These are phyloP conservation scores for Heterobasidion parviporum DNA, from an alignment of 1,284 basidiomycete genomes.

Conservation along the genomic window DNA sequence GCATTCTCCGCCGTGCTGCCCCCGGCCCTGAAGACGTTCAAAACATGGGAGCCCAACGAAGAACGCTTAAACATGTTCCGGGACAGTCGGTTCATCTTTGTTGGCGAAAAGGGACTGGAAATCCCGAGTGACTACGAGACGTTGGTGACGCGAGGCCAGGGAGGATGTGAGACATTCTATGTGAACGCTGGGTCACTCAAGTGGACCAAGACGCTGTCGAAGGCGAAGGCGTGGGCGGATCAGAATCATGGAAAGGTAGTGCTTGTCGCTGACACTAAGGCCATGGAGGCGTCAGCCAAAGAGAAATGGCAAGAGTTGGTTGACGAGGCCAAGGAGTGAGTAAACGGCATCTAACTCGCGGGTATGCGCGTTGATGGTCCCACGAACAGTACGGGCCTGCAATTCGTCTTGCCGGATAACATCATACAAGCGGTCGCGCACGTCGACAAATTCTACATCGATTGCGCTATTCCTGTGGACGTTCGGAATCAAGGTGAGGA, in stretches of 20 bases:
- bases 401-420: conserved; percentile 18
- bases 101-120: conserved; percentile 45
- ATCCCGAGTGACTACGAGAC: conserved; percentile 38
- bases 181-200: conserved; percentile 37
- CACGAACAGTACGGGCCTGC: conserved; percentile 19
- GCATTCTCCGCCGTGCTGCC: conserved; percentile 41
- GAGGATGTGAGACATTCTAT: conserved; percentile 50
- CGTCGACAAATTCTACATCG: conserved; percentile 20
- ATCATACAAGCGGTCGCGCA: conserved; percentile 22
- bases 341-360: background rate
- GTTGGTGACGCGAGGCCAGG: conserved; percentile 45
- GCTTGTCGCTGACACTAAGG: conserved; percentile 40
- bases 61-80: conserved; percentile 45
- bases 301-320: conserved; percentile 44
- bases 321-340: conserved; percentile 42
- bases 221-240: conserved; percentile 27
- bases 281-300: conserved; percentile 40
- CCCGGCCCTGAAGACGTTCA: conserved; percentile 37
- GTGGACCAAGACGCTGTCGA: conserved; percentile 41
- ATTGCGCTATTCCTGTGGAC: conserved; percentile 5
- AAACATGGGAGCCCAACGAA: conserved; percentile 58
- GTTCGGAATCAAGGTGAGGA: conserved; percentile 4
- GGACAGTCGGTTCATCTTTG: conserved; percentile 46
- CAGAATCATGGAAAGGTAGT: conserved; percentile 40
- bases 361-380: background rate